Evolutionary conservation across 306 rosid species (phyloP), one percentile per base, ranked within the genome.

Genomic region (Sicyos edulis): DNA sequence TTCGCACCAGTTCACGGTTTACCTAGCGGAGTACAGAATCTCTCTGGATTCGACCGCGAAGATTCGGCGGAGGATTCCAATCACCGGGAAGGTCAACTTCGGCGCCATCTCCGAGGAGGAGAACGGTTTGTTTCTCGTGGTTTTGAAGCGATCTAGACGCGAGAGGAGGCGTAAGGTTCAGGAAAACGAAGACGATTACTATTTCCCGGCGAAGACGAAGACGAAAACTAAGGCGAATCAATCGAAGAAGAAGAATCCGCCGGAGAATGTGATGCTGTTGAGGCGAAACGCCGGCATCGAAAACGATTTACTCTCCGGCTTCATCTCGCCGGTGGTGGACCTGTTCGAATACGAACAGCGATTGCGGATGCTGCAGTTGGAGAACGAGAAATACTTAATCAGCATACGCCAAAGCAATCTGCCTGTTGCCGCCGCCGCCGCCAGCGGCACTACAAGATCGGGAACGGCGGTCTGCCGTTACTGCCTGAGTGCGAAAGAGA

Each of bases 121-220:
- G n/a, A 80, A 79, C 10, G 80, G 86, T 17, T 84, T 82, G 80
- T 85, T 88, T 73, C 79, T 85, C 56, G 89, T 88, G 22, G 89
- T 74, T 51, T 50, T 83, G 62, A 87, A 84, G 81, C 85, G 86
- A 45, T 77, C 86, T 20, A 76, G 65, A 20, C 85, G 90, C 24
- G 76, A 81, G 26, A 77, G 85, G 79, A 74, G 78, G 77, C 74
- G 83, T 1, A 80, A n/a, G 77, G 55, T 14, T 11, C 24, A 34
- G 19, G 49, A 37, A 49, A 68, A 1, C 59, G 51, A 24, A 14
- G 76, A 71, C 3, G 71, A 76, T 9, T 72, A 49, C 11, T 21
- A n/a, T 44, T 22, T 16, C 45, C 7, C 58, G 16, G 19, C 76
- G 42, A 14, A 7, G 5, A 5, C 37, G 44, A 37, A 37, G 47